Evolutionary conservation across 768 basidiomycete genomes (phyloP).

Genomic region (Boletus pseudo-olivaceus): DNA sequence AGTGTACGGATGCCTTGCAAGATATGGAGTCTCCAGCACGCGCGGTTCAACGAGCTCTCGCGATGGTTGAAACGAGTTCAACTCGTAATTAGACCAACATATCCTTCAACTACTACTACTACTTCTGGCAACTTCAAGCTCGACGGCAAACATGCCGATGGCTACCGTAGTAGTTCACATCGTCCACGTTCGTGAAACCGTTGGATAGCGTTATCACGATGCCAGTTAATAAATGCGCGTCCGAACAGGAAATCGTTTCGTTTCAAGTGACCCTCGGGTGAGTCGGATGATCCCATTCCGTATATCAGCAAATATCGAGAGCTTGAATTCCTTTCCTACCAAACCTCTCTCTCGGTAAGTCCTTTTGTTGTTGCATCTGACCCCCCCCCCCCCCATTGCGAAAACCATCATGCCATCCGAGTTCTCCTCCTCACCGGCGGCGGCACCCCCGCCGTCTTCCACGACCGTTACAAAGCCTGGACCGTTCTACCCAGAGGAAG

Average conservation of each 20-base stretch:
- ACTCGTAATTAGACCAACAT: too few species aligned
- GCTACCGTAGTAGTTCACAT: too few species aligned
- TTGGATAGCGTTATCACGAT: background rate
- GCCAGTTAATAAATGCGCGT: background rate
- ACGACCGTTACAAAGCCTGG: too few species aligned
- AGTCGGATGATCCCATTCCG: background rate
- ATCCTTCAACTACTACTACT: too few species aligned
- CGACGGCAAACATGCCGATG: too few species aligned
- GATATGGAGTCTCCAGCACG: too few species aligned
- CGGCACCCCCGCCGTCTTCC: background rate
- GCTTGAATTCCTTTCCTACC: background rate
- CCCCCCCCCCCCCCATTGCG: too few species aligned
- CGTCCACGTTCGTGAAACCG: background rate
- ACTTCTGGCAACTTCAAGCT: background rate
- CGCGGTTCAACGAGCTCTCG: too few species aligned
- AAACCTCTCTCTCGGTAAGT: background rate
- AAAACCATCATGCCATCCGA: conserved; percentile 1
- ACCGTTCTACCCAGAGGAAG: conserved; percentile 1
- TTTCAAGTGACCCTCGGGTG: too few species aligned
- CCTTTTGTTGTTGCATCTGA: background rate
- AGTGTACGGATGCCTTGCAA: too few species aligned
- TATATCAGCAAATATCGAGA: background rate
- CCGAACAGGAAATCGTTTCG: background rate
- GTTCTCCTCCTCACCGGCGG: background rate
- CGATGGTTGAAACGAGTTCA: too few species aligned